Percentiles rank a stretch among this genome's conserved stretches.
These are phyloP conservation scores for Phytophthora idaei DNA, from an alignment of 352 stramenopile genomes.

Conservation along the genomic window DNA sequence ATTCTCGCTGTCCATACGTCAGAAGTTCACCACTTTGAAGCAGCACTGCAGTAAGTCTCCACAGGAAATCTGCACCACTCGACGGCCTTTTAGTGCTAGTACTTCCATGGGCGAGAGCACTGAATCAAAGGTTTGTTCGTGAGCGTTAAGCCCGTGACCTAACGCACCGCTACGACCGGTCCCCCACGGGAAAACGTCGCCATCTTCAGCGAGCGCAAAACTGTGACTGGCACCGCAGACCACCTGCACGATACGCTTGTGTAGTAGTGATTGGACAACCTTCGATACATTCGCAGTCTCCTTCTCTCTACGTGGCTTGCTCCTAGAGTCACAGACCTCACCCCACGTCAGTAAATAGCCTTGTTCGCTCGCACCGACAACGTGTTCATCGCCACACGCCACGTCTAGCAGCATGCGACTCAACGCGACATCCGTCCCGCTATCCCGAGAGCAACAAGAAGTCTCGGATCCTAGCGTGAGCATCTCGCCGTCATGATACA, in stretches of 20 bases:
- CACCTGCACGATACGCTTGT: constrained; percentile 67
- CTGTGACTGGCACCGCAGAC: constrained; percentile 69
- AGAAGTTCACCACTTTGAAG: constrained; percentile 49
- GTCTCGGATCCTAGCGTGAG: constrained; percentile 36
- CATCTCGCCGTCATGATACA: constrained; percentile 54
- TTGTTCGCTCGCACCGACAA: constrained; percentile 70
- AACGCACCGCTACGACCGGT: constrained; percentile 58
- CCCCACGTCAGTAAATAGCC: constrained; percentile 81
- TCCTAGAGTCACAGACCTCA: constrained; percentile 44
- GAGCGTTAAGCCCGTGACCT: constrained; percentile 49
- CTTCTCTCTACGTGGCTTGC: constrained; percentile 6
- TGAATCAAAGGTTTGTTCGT: constrained; percentile 38
- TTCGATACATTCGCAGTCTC: constrained; percentile 16
- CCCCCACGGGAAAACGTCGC: constrained; percentile 73
- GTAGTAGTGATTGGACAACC: constrained; percentile 50
- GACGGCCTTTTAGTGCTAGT: constrained; percentile 43
- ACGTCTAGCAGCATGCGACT: constrained; percentile 66
- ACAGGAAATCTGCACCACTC: constrained; percentile 54
- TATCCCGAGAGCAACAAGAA: constrained; percentile 4
- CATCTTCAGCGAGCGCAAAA: constrained; percentile 63
- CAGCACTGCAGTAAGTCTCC: constrained; percentile 59
- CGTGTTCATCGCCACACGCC: constrained; percentile 61
- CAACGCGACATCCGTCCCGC: constrained; percentile 41
- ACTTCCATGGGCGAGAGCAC: constrained; percentile 60
- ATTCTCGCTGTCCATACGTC: constrained; percentile 64